phyloP scores from a whole-genome alignment of 768 basidiomycete genomes.

The Chalciporus piperatus region DNA sequence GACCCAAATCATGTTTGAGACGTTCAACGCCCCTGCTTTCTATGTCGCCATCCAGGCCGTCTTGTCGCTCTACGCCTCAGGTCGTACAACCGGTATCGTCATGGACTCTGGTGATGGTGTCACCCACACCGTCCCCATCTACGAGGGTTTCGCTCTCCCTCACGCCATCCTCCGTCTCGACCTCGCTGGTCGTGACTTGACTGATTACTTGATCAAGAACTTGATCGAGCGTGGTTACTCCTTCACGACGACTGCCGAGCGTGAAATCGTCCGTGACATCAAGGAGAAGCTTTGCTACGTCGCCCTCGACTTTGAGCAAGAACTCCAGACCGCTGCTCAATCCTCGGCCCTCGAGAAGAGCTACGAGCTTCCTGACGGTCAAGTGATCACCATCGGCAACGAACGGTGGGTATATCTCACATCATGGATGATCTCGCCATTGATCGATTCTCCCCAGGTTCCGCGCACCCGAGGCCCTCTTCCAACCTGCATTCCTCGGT shows the following conservation, averaged over 20 bases:
- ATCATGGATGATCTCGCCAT: neutral
- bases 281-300: conserved; percentile 94
- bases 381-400: conserved; percentile 85
- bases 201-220: conserved; percentile 79
- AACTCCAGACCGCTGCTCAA: conserved; percentile 86
- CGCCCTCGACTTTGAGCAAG: conserved; percentile 91
- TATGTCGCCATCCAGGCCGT: conserved; percentile 76
- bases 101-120: conserved; percentile 97
- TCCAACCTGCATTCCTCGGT: conserved; percentile 58
- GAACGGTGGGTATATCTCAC: conserved; percentile 42
- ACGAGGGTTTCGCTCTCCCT: conserved; percentile 90
- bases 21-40: conserved; percentile 73
- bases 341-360: conserved; percentile 89
- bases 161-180: conserved; percentile 93
- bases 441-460: conserved; percentile 35
- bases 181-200: conserved; percentile 90
- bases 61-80: conserved; percentile 83
- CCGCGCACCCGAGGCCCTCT: conserved; percentile 54
- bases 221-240: conserved; percentile 89
- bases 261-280: conserved; percentile 95
- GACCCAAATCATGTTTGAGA: conserved; percentile 81
- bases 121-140: conserved; percentile 94
- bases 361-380: conserved; percentile 90
- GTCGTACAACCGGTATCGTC: conserved; percentile 93
- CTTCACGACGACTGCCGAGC: conserved; percentile 91